Evolutionary conservation across 1,139 yeast species (phyloP), one percentile per base, ranked within the genome.

Genomic region (Candida tropicalis): DNA sequence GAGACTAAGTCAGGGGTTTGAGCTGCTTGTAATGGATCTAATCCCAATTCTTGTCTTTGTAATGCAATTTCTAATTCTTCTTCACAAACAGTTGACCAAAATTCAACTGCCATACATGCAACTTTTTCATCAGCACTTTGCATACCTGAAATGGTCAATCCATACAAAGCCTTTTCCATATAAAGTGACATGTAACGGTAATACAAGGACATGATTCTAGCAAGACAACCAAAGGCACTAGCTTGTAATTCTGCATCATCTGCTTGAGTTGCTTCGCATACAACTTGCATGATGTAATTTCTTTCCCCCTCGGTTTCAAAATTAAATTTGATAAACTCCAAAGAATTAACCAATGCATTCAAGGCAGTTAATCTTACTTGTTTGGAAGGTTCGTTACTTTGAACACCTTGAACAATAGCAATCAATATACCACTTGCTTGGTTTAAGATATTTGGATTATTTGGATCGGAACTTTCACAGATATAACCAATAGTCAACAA

Each of bases 61-160:
- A 82, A 67, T 12, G 84, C 79, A 48, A 88, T 82, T 51, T 88
- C 97, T 51, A 87, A 75, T 65, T 95, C 99, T 62, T 87, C 97
- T 69, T 93, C 99, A 69, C 98, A 90, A 16, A 93, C 95, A 23
- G 98, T 89, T 47, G 95, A 84, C 99, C 99, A 93, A 63, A 93
- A 93, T 68, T 93, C 99, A 42, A 93, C 95, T 20, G 99, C 98
- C 97, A 93, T 91, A 63, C 97, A 89, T 1, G 97, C 88, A 27
- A 93, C 98, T 57, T 81, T 81, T 59, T 88, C 96, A 65, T 89
- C 88, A 26, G 72, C 63, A 48, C 91, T 84, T 65, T 85, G 87
- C 97, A 93, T 93, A 33, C 98, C 98, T 24, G 83, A 73, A 37
- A 91, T 91, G 1, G 98, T 91, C 49, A 93, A 77, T 12, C 91